Evolutionary conservation across 1,284 basidiomycete genomes (phyloP).

Genomic region (Ustilago trichophora): DNA sequence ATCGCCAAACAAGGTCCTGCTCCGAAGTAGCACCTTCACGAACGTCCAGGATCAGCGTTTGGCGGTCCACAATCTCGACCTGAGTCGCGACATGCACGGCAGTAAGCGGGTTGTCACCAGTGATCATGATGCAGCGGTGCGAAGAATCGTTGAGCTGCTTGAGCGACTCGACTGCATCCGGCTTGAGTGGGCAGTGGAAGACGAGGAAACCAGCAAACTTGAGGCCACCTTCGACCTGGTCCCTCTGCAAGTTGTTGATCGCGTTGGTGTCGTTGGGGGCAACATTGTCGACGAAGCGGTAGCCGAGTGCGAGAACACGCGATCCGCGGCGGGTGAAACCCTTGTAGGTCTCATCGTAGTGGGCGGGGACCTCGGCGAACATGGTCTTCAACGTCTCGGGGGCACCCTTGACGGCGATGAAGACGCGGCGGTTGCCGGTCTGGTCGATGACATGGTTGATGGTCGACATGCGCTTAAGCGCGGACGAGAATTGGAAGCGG

Average conservation of each 20-base stretch:
- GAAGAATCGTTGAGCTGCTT: conserved; percentile 64
- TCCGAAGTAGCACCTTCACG: conserved; percentile 54
- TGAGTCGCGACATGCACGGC: conserved; percentile 64
- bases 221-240: conserved; percentile 57
- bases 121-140: conserved; percentile 66
- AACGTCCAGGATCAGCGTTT: conserved; percentile 62
- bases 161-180: conserved; percentile 59
- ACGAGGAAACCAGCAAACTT: conserved; percentile 65
- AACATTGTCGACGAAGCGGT: conserved; percentile 57
- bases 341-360: conserved; percentile 66
- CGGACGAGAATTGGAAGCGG: conserved; percentile 66
- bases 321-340: conserved; percentile 63
- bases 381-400: conserved; percentile 64
- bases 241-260: conserved; percentile 55
- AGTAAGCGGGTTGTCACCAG: conserved; percentile 66
- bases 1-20: conserved; percentile 60
- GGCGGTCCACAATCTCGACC: conserved; percentile 65
- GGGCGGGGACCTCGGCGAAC: conserved; percentile 57
- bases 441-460: conserved; percentile 53
- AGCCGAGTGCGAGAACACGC: conserved; percentile 64
- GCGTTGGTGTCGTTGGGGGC: conserved; percentile 25
- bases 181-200: conserved; percentile 66
- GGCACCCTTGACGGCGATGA: conserved; percentile 63
- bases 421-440: conserved; percentile 36
- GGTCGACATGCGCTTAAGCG: conserved; percentile 65